phyloP scores from a whole-genome alignment of 257 asterid genomes.

The Voacanga thouarsii region DNA sequence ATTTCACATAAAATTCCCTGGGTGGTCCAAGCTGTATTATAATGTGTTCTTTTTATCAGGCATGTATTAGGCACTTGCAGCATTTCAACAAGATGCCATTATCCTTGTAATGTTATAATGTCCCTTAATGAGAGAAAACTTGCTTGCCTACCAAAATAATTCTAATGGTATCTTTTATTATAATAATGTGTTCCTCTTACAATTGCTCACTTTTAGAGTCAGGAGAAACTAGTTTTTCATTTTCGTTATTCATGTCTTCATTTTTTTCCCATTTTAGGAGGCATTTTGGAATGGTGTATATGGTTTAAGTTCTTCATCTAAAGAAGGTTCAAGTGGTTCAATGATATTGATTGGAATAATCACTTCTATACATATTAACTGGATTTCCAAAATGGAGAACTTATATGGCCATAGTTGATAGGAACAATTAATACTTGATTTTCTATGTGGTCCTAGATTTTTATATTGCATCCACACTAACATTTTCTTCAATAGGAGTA shows the following conservation, averaged over 20 bases:
- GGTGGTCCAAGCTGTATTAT: too few relatives aligned
- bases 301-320: not conserved
- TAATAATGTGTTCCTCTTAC: not conserved
- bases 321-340: too few relatives aligned
- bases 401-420: not conserved
- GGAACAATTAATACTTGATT: not conserved
- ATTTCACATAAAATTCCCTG: too few relatives aligned
- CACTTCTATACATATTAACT: not conserved
- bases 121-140: not conserved
- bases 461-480: not conserved
- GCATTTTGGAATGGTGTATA: too few relatives aligned
- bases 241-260: not conserved
- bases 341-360: not conserved
- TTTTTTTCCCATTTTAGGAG: not conserved
- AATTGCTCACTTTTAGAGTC: not conserved
- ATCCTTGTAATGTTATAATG: too few relatives aligned
- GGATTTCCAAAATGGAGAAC: not conserved
- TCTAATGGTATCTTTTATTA: not conserved
- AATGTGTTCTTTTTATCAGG: too few relatives aligned
- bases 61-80: too few relatives aligned
- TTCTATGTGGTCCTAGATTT: not conserved
- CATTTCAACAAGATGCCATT: too few relatives aligned
- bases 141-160: not conserved
- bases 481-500: not conserved
- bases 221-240: not conserved